Evolutionary conservation across 225 moss, liverwort and hornwort species (phyloP).

Genomic region (Bryoerythrophyllum caledonicum): DNA sequence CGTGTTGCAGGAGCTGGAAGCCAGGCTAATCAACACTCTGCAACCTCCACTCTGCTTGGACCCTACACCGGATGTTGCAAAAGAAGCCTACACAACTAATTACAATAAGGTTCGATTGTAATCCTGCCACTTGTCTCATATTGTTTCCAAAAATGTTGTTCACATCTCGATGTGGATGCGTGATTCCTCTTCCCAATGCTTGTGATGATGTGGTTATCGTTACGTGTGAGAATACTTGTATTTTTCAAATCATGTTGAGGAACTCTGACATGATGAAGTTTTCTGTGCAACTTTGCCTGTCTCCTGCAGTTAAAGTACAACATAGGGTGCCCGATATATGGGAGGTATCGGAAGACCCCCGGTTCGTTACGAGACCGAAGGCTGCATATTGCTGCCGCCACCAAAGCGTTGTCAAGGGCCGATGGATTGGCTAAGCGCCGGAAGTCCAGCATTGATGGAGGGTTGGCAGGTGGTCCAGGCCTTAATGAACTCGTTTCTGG

Average conservation of each 20-base stretch:
- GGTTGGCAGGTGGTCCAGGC: slow-evolving; percentile 31
- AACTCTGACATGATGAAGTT: slow-evolving; percentile 16
- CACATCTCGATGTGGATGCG: background rate
- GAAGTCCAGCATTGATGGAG: slow-evolving; percentile 42
- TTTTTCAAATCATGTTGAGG: background rate
- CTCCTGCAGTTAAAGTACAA: slow-evolving; percentile 81
- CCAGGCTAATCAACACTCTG: slow-evolving; percentile 82
- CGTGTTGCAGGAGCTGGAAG: slow-evolving; percentile 80
- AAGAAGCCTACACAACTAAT: slow-evolving; percentile 69
- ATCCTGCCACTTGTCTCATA: slow-evolving; percentile 6
- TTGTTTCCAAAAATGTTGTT: slow-evolving; percentile 11
- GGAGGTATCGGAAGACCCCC: slow-evolving; percentile 84
- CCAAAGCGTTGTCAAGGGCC: slow-evolving; percentile 63
- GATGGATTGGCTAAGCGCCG: slow-evolving; percentile 60
- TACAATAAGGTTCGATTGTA: slow-evolving; percentile 78
- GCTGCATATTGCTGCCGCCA: slow-evolving; percentile 72
- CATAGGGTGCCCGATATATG: slow-evolving; percentile 60
- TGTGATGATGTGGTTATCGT: slow-evolving; percentile 3
- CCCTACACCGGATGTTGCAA: slow-evolving; percentile 84
- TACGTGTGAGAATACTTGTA: slow-evolving; percentile 6
- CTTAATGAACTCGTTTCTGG: slow-evolving; percentile 37
- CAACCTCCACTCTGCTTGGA: slow-evolving; percentile 87
- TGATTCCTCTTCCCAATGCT: slow-evolving; percentile 10
- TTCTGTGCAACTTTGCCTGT: slow-evolving; percentile 17
- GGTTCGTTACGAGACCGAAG: slow-evolving; percentile 72